Percentiles rank a stretch among this genome's conserved stretches.
These are phyloP conservation scores for Chaetoscypha palmicola DNA, from an alignment of 2,329 filamentous ascomycete genomes.

Conservation along the genomic window DNA sequence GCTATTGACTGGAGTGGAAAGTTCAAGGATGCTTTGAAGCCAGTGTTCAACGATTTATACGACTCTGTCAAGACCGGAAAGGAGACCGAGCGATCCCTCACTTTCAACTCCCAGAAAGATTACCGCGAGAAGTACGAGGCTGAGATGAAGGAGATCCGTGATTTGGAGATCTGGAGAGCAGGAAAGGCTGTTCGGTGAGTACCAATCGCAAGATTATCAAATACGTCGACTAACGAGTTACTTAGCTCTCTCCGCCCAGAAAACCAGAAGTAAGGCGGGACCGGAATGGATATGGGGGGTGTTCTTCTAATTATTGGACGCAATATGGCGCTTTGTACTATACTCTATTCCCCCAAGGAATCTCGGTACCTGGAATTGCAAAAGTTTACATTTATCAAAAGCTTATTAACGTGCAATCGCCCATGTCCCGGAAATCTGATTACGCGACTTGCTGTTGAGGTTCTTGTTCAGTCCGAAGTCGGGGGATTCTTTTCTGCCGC, in stretches of 20 bases:
- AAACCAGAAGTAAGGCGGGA: conserved; percentile 60
- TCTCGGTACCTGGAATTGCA: conserved; percentile 29
- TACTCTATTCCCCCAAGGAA: conserved; percentile 26
- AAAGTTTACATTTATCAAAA: conserved; percentile 25
- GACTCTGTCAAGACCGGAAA: conserved; percentile 82
- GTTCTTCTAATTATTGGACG: conserved; percentile 20
- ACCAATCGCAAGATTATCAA: conserved; percentile 7
- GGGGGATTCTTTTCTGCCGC: neutral
- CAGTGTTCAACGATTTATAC: conserved; percentile 96
- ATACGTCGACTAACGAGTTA: conserved; percentile 12
- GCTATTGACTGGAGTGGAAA: conserved; percentile 96
- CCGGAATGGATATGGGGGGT: conserved; percentile 13
- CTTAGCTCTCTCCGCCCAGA: conserved; percentile 69
- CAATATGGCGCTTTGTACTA: conserved; percentile 31
- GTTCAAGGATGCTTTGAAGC: conserved; percentile 98
- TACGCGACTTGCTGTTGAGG: too few species aligned
- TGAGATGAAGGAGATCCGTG: conserved; percentile 97
- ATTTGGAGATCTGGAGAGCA: conserved; percentile 97
- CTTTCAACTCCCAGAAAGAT: conserved; percentile 93
- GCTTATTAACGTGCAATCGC: conserved; percentile 10
- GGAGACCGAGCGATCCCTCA: conserved; percentile 93
- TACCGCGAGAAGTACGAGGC: conserved; percentile 97
- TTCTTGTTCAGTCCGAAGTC: neutral
- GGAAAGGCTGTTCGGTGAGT: conserved; percentile 89
- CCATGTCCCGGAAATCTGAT: conserved; percentile 3